Conservation (phyloP, 1,284 basidiomycete species). For the Pseudozyma sp. region DNA sequence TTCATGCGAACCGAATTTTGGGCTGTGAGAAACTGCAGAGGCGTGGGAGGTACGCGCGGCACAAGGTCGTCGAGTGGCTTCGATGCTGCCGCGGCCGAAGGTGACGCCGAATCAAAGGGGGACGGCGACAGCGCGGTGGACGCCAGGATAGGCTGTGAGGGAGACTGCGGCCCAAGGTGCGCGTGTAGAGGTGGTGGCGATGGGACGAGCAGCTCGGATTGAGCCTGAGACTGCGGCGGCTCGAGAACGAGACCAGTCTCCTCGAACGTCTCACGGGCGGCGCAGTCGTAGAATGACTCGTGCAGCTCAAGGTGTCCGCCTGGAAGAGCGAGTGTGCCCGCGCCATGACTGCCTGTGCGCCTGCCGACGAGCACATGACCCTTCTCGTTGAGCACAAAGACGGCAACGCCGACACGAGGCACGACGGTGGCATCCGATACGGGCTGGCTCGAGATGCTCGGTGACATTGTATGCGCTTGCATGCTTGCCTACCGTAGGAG, state of each 20-base stretch:
- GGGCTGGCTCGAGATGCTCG: slow-evolving; percentile 3
- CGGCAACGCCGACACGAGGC: slow-evolving; percentile 63
- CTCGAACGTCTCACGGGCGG: slow-evolving; percentile 46
- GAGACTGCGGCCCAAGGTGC: slow-evolving; percentile 15
- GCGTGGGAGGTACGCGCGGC: slow-evolving; percentile 10
- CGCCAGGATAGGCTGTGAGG: slow-evolving; percentile 18
- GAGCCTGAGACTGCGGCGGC: slow-evolving; percentile 8
- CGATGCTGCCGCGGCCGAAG: not conserved
- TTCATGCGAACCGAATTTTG: slow-evolving; percentile 50
- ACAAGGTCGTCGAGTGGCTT: not conserved
- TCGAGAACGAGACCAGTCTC: slow-evolving; percentile 53
- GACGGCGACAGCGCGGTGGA: slow-evolving; percentile 16
- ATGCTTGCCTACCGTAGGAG: not conserved
- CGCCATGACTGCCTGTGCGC: slow-evolving; percentile 63
- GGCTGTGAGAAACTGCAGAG: slow-evolving; percentile 49
- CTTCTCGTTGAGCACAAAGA: slow-evolving; percentile 59
- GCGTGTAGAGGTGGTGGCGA: slow-evolving; percentile 4
- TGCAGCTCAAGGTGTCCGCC: slow-evolving; percentile 67
- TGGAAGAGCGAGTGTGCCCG: slow-evolving; percentile 61
- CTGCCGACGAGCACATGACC: slow-evolving; percentile 59
- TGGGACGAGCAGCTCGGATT: slow-evolving; percentile 13
- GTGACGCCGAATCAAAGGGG: slow-evolving; percentile 1
- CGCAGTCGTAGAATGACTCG: slow-evolving; percentile 63
- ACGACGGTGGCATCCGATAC: slow-evolving; percentile 48
- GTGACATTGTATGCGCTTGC: slow-evolving; percentile 7